Evolutionary conservation across 1,284 basidiomycete genomes (phyloP).

Genomic region (Rhizoctonia solani): DNA sequence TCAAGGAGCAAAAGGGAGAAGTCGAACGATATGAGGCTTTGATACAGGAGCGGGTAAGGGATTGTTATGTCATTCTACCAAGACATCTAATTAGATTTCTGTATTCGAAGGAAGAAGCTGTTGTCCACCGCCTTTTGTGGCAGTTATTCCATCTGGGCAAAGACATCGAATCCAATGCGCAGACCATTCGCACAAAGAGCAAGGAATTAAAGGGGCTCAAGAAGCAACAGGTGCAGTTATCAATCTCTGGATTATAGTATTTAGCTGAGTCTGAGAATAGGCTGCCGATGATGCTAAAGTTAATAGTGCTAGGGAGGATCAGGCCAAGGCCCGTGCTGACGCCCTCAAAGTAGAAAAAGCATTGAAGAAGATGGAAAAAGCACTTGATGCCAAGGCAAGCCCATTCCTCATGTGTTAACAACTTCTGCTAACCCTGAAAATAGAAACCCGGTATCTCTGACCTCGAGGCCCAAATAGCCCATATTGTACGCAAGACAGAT

Average conservation of each 20-base stretch:
- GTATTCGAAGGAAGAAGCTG: conserved; percentile 72
- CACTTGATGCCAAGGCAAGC: conserved; percentile 77
- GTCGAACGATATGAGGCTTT: conserved; percentile 86
- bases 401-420: neutral
- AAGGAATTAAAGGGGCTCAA: conserved; percentile 68
- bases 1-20: conserved; percentile 95
- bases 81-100: neutral
- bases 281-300: conserved; percentile 69
- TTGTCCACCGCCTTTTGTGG: conserved; percentile 84
- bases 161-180: conserved; percentile 71
- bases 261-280: conserved; percentile 36
- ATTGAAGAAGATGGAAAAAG: conserved; percentile 82
- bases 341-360: conserved; percentile 76
- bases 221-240: conserved; percentile 58
- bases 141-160: conserved; percentile 90
- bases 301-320: conserved; percentile 74
- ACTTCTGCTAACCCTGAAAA: neutral
- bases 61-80: conserved; percentile 33
- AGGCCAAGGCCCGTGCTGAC: conserved; percentile 74
- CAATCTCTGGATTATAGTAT: neutral
- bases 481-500: conserved; percentile 76
- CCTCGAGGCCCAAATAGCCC: conserved; percentile 84
- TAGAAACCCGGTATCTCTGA: conserved; percentile 82
- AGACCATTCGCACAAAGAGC: conserved; percentile 72
- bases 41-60: conserved; percentile 66